Conservation (phyloP, 2,329 filamentous ascomycete genomes). For the Claviceps cyperi region DNA sequence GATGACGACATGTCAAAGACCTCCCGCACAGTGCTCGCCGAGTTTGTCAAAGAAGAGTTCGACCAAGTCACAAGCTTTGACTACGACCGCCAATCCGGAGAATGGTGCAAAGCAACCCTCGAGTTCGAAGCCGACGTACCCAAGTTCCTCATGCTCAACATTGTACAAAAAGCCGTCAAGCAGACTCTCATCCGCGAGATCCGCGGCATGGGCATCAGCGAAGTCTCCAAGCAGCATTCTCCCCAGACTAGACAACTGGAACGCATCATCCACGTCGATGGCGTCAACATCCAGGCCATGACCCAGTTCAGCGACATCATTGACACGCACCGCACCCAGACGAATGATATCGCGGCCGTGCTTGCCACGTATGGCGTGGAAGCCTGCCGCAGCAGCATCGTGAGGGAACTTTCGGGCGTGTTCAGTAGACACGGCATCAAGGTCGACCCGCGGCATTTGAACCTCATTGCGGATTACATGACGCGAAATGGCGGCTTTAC, state of each 20-base stretch:
- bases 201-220: slow-evolving; percentile 58
- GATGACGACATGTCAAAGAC: slow-evolving; percentile 20
- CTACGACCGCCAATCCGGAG: slow-evolving; percentile 61
- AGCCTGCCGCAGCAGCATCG: slow-evolving; percentile 75
- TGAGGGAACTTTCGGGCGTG: slow-evolving; percentile 70
- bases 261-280: slow-evolving; percentile 59
- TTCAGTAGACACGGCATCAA: slow-evolving; percentile 85
- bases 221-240: slow-evolving; percentile 44
- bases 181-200: slow-evolving; percentile 81
- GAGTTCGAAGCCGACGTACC: slow-evolving; percentile 68
- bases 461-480: slow-evolving; percentile 95
- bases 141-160: slow-evolving; percentile 83
- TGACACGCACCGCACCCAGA: slow-evolving; percentile 72
- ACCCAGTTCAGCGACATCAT: slow-evolving; percentile 75
- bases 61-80: slow-evolving; percentile 60
- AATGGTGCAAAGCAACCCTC: slow-evolving; percentile 67
- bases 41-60: slow-evolving; percentile 48
- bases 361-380: slow-evolving; percentile 83
- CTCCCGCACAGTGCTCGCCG: slow-evolving; percentile 38
- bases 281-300: slow-evolving; percentile 83
- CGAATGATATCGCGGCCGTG: slow-evolving; percentile 84
- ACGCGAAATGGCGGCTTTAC: slow-evolving; percentile 82
- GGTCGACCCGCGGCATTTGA: slow-evolving; percentile 84
- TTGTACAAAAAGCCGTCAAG: slow-evolving; percentile 69
- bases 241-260: slow-evolving; percentile 12